These are phyloP conservation scores for Chrysoporthe deuterocubensis DNA, from an alignment of 2,329 filamentous ascomycete genomes.

Conservation along the genomic window DNA sequence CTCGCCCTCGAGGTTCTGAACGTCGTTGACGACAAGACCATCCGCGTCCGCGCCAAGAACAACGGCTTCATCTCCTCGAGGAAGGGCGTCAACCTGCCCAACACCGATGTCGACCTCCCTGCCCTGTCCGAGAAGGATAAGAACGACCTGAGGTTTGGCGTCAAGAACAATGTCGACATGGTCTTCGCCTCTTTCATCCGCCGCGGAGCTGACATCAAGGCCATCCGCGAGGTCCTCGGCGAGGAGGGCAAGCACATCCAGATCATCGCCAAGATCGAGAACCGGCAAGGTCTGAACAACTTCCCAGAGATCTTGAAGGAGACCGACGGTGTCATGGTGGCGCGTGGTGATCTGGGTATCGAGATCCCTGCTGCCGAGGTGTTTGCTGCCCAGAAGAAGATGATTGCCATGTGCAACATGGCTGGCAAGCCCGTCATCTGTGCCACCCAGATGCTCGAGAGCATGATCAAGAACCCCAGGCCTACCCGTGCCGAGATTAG, in stretches of 20 bases:
- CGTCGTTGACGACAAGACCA: slow-evolving; percentile 84
- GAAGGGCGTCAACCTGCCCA: slow-evolving; percentile 99
- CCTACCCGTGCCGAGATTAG: slow-evolving; percentile 98
- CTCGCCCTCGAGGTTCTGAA: slow-evolving; percentile 93
- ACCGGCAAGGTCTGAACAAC: slow-evolving; percentile 99
- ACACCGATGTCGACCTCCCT: slow-evolving; percentile 97
- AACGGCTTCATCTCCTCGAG: slow-evolving; percentile 98
- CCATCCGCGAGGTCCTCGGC: slow-evolving; percentile 90
- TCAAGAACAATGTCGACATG: slow-evolving; percentile 99
- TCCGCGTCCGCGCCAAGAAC: slow-evolving; percentile 88
- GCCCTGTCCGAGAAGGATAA: slow-evolving; percentile 98
- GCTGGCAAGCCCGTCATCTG: slow-evolving; percentile 98
- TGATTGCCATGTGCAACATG: slow-evolving; percentile 99
- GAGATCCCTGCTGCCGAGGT: slow-evolving; percentile 98
- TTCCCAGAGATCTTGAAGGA: slow-evolving; percentile 95
- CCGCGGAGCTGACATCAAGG: slow-evolving; percentile 86
- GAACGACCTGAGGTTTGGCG: slow-evolving; percentile 89
- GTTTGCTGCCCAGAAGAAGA: slow-evolving; percentile 99
- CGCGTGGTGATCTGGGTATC: slow-evolving; percentile 96
- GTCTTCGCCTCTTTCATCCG: slow-evolving; percentile 99
- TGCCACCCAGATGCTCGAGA: slow-evolving; percentile 99
- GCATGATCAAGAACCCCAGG: slow-evolving; percentile 99
- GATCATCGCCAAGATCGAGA: slow-evolving; percentile 99
- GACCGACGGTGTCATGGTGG: slow-evolving; percentile 99
- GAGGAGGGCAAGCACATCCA: slow-evolving; percentile 94